Conservation (phyloP, 805 yeast genomes). For the Wickerhamiella azymoides region DNA sequence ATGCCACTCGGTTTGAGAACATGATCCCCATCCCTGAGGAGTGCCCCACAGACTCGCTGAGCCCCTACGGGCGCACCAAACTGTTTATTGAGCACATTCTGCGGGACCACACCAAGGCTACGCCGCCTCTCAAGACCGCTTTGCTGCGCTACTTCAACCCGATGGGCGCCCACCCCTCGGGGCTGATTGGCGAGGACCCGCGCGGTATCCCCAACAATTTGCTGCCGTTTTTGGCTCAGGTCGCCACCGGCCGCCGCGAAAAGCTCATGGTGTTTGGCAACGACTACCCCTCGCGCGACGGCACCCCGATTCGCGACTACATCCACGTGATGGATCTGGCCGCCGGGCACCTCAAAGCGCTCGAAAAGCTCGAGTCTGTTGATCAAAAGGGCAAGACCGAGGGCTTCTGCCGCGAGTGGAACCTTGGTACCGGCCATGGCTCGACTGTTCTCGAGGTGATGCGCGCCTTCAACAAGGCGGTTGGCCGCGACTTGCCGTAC, state of each 20-base stretch:
- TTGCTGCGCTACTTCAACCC: slow-evolving; percentile 70
- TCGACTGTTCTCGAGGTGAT: slow-evolving; percentile 62
- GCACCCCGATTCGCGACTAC: slow-evolving; percentile 72
- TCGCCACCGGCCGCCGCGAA: slow-evolving; percentile 57
- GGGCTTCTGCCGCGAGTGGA: slow-evolving; percentile 64
- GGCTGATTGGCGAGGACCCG: slow-evolving; percentile 70
- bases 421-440: slow-evolving; percentile 73
- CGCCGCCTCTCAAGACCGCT: slow-evolving; percentile 31
- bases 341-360: slow-evolving; percentile 60
- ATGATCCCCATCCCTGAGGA: slow-evolving; percentile 70
- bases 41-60: slow-evolving; percentile 61
- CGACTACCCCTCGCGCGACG: slow-evolving; percentile 59
- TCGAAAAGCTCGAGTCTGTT: slow-evolving; percentile 35
- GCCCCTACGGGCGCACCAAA: slow-evolving; percentile 70
- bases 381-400: slow-evolving; percentile 15
- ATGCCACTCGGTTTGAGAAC: slow-evolving; percentile 54
- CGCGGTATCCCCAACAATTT: slow-evolving; percentile 63
- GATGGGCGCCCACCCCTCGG: slow-evolving; percentile 76
- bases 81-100: slow-evolving; percentile 47
- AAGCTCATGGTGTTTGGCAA: slow-evolving; percentile 56
- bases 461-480: slow-evolving; percentile 48
- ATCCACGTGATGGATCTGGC: slow-evolving; percentile 73
- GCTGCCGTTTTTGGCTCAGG: slow-evolving; percentile 64
- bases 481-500: slow-evolving; percentile 49
- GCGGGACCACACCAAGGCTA: slow-evolving; percentile 37